Percentiles rank a stretch among this genome's conserved stretches.
phyloP scores from a whole-genome alignment of 108 stramenopile species.

The Aurantiochytrium sp. region DNA sequence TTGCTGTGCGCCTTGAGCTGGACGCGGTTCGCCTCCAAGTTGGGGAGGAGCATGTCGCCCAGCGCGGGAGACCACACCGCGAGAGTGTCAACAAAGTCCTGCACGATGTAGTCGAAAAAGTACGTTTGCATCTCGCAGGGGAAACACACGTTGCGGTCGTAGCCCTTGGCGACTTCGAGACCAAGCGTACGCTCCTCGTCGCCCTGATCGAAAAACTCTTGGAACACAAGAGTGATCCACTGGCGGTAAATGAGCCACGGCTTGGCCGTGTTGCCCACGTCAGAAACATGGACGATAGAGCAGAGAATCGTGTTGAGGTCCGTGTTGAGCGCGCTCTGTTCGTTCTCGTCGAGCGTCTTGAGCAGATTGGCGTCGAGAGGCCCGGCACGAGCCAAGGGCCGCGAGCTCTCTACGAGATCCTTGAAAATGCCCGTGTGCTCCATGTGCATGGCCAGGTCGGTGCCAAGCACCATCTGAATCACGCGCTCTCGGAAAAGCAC shows the following conservation, averaged over 20 bases:
- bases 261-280: slow-evolving; percentile 20
- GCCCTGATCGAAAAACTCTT: slow-evolving; percentile 34
- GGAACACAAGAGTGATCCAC: slow-evolving; percentile 22
- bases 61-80: not conserved
- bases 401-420: not conserved
- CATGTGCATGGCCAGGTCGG: slow-evolving; percentile 24
- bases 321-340: not conserved
- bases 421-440: not conserved
- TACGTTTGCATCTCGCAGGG: not conserved
- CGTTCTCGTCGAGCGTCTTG: not conserved
- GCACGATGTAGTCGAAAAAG: not conserved
- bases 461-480: slow-evolving; percentile 20
- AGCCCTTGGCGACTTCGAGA: slow-evolving; percentile 20
- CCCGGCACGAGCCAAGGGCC: not conserved
- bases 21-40: not conserved
- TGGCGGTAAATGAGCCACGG: not conserved
- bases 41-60: not conserved
- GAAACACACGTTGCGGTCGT: slow-evolving; percentile 22
- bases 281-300: slow-evolving; percentile 19
- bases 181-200: slow-evolving; percentile 25
- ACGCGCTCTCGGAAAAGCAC: slow-evolving; percentile 18
- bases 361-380: not conserved
- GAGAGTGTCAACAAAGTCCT: not conserved
- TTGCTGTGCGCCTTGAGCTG: not conserved
- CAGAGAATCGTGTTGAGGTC: not conserved